A percentile compares a stretch with the other conserved stretches of the same genome.
These are phyloP conservation scores for Brasenia schreberi DNA, from an alignment of 164 flowering plant species.

Conservation along the genomic window DNA sequence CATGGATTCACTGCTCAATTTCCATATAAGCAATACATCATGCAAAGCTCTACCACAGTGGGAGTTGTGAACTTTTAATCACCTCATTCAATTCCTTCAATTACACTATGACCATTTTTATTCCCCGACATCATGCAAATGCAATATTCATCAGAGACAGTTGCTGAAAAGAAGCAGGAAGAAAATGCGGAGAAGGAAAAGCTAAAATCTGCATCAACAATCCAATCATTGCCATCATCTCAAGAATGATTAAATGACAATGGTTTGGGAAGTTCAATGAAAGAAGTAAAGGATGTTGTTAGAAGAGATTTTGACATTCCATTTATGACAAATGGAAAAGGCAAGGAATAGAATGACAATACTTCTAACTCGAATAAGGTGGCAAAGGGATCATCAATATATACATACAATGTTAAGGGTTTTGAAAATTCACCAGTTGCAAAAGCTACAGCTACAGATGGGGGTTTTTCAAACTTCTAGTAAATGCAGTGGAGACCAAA, in stretches of 20 bases:
- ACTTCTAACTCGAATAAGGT: too few species aligned
- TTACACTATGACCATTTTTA: neutral
- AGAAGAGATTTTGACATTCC: too few species aligned
- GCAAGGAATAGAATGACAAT: too few species aligned
- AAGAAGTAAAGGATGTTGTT: too few species aligned
- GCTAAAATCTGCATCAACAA: too few species aligned
- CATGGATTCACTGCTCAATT: neutral
- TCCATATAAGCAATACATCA: neutral
- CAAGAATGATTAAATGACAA: too few species aligned
- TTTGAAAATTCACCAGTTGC: too few species aligned
- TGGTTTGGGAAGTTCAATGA: too few species aligned
- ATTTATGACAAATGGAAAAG: too few species aligned
- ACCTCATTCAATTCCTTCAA: neutral
- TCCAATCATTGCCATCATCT: constrained; percentile 10
- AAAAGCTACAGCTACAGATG: neutral
- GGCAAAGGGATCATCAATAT: too few species aligned
- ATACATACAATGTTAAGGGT: too few species aligned
- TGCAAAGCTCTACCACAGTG: neutral
- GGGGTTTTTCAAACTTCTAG: neutral
- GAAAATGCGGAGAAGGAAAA: constrained; percentile 1
- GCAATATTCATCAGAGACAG: constrained; percentile 13
- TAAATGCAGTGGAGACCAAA: neutral
- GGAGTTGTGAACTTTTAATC: neutral
- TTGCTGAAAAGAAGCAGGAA: constrained; percentile 4
- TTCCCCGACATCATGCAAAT: too few species aligned